Conservation (phyloP, 2,329 filamentous ascomycete species). For the Diaporthe sp. region DNA sequence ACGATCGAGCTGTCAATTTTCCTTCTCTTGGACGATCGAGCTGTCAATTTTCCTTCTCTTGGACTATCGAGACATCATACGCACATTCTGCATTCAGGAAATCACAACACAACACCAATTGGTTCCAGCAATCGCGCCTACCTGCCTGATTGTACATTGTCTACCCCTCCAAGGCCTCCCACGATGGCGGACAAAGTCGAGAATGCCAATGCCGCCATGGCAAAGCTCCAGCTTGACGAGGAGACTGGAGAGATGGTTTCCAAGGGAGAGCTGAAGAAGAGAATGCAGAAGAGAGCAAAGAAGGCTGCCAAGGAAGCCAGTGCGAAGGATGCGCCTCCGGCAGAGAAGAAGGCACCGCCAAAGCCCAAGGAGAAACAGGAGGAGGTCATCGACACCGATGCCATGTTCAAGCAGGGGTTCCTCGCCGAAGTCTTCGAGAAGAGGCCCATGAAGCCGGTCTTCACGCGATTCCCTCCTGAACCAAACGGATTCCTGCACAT, state of each 20-base stretch:
- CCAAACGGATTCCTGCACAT: conserved; percentile 96
- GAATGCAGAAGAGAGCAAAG: conserved; percentile 51
- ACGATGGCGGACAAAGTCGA: conserved; percentile 52
- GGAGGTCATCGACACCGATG: conserved; percentile 64
- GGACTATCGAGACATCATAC: background rate
- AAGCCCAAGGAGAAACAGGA: conserved; percentile 63
- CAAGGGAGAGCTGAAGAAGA: conserved; percentile 57
- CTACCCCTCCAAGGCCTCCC: conserved; percentile 11
- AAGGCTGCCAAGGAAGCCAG: conserved; percentile 46
- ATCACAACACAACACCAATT: conserved; percentile 1
- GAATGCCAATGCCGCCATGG: conserved; percentile 46
- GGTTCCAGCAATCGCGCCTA: background rate
- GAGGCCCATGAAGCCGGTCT: conserved; percentile 70
- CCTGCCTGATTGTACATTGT: background rate
- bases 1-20: background rate
- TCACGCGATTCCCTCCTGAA: conserved; percentile 85
- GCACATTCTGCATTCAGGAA: too few relatives aligned
- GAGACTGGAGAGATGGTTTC: conserved; percentile 59
- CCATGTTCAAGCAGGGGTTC: conserved; percentile 87
- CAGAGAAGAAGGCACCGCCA: conserved; percentile 48
- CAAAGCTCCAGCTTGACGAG: conserved; percentile 57
- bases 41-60: background rate
- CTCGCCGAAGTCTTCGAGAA: conserved; percentile 79
- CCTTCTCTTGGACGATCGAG: background rate
- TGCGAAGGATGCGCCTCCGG: conserved; percentile 37